Conservation (phyloP, 148 eudicot species). For the Gaultheria prostrata region DNA sequence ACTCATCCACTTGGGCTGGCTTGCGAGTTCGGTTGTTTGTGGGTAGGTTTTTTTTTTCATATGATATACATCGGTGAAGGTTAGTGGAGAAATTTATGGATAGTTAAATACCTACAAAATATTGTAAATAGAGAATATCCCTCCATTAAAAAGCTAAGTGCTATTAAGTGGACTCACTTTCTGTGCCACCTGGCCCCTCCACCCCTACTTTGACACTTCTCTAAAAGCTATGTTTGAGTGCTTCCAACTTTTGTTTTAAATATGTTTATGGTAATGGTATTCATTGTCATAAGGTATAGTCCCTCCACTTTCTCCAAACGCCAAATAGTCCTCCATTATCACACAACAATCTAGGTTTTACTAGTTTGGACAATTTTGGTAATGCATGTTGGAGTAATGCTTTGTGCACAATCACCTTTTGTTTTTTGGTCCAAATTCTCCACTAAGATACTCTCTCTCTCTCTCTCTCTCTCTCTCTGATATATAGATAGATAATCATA, state of each 20-base stretch:
- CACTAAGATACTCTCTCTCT: not conserved
- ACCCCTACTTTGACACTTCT: slow-evolving; percentile 11
- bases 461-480: slow-evolving; percentile 10
- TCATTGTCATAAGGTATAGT: slow-evolving; percentile 38
- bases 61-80: too few species aligned
- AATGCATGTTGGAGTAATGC: not conserved
- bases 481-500: not conserved
- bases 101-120: not conserved
- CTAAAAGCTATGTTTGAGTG: slow-evolving; percentile 30
- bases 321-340: not conserved
- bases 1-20: too few species aligned
- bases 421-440: not conserved
- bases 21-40: too few species aligned
- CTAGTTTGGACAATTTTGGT: not conserved
- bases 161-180: slow-evolving; percentile 21
- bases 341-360: not conserved
- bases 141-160: slow-evolving; percentile 16
- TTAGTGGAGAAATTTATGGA: not conserved
- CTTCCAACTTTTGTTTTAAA: slow-evolving; percentile 25
- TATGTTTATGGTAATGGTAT: slow-evolving; percentile 39
- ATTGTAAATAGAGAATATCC: not conserved
- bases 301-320: slow-evolving; percentile 29
- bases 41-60: too few species aligned
- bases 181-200: slow-evolving; percentile 14
- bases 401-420: not conserved